Percentiles rank a stretch among this genome's conserved stretches.
Evolutionary conservation across 106 monocot species (phyloP).

Genomic region (Platanthera guangdongensis): DNA sequence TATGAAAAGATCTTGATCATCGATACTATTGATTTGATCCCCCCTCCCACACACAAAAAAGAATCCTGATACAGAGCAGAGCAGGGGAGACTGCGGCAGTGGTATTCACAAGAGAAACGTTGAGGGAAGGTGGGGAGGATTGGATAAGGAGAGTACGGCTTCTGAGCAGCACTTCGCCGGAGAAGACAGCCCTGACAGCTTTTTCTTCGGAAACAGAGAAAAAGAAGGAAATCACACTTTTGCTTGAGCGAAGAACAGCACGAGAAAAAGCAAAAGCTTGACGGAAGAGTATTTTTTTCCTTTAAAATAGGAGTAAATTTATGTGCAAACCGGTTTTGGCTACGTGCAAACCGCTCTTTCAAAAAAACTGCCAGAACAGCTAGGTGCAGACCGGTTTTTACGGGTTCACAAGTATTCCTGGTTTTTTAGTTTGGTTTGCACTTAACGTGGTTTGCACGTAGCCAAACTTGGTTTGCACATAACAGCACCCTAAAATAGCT

Average conservation of each 20-base stretch:
- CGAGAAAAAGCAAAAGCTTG: neutral
- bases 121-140: neutral
- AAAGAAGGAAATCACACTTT: neutral
- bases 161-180: neutral
- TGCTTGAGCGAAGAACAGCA: neutral
- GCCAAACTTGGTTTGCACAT: no score
- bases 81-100: neutral
- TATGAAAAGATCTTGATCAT: no score
- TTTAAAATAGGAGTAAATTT: neutral
- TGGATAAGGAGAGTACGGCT: constrained; percentile 4
- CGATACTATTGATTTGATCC: no score
- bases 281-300: neutral
- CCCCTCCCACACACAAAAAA: no score
- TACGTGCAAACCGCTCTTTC: no score
- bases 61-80: no score
- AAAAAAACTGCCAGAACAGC: no score
- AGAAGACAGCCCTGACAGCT: neutral
- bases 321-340: no score
- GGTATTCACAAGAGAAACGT: neutral
- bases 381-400: no score
- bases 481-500: neutral
- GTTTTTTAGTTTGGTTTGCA: no score
- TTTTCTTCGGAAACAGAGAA: neutral
- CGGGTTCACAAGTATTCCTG: no score
- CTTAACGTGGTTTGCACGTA: no score